phyloP scores from a whole-genome alignment of 495 filamentous ascomycete species.

The Aspergillus cristatus region DNA sequence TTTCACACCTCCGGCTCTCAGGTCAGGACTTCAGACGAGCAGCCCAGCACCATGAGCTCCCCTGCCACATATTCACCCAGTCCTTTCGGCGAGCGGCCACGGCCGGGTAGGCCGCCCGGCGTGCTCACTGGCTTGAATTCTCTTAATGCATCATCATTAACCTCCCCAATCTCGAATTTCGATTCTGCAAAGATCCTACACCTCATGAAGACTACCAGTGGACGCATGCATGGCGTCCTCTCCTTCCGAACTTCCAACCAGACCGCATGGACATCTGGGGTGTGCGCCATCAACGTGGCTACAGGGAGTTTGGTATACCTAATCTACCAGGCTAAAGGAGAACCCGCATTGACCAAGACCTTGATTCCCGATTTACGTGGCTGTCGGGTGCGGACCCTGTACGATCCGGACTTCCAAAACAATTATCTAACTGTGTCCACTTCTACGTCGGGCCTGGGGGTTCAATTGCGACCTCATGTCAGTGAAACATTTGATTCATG shows the following conservation, averaged over 20 bases:
- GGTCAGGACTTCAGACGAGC: slow-evolving; percentile 21
- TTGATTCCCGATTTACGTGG: slow-evolving; percentile 77
- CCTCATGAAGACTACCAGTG: slow-evolving; percentile 50
- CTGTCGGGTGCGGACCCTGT: slow-evolving; percentile 67
- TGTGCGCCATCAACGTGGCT: slow-evolving; percentile 49
- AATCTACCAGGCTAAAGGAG: slow-evolving; percentile 48
- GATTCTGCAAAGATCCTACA: slow-evolving; percentile 45
- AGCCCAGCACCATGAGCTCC: slow-evolving; percentile 38
- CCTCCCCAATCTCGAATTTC: slow-evolving; percentile 44
- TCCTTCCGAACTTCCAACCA: slow-evolving; percentile 48
- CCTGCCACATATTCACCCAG: slow-evolving; percentile 42
- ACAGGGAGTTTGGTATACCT: slow-evolving; percentile 48
- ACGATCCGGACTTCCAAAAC: slow-evolving; percentile 50
- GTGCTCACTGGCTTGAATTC: slow-evolving; percentile 17
- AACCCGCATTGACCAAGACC: slow-evolving; percentile 47
- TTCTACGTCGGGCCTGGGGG: slow-evolving; percentile 55
- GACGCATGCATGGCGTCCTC: slow-evolving; percentile 45
- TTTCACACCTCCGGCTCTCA: slow-evolving; percentile 32
- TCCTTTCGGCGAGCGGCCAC: slow-evolving; percentile 28
- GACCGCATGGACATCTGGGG: slow-evolving; percentile 45
- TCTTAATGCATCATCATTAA: slow-evolving; percentile 33
- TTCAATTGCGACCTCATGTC: slow-evolving; percentile 66
- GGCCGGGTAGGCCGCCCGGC: slow-evolving; percentile 34
- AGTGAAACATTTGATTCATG: slow-evolving; percentile 77
- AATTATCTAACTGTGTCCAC: slow-evolving; percentile 77